These are phyloP conservation scores for Heimioporus sp. DNA, from an alignment of 768 basidiomycete genomes.

Conservation along the genomic window DNA sequence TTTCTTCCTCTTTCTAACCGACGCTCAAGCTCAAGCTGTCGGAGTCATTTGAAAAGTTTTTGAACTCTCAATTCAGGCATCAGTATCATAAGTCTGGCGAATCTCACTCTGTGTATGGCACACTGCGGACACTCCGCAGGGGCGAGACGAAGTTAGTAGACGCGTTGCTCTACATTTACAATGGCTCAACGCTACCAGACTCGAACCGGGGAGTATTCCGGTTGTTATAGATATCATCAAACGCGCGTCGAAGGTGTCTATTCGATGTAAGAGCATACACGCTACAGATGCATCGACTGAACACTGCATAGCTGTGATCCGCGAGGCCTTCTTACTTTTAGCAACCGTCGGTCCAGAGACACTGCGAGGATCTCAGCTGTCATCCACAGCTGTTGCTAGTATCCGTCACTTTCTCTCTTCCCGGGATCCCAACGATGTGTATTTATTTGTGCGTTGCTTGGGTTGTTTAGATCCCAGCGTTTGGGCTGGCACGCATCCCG, in stretches of 20 bases:
- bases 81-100: constrained; percentile 11
- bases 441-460: constrained; percentile 66
- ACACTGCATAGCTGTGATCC: constrained; percentile 26
- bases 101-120: background rate
- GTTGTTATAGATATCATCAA: constrained; percentile 27
- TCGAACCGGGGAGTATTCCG: constrained; percentile 17
- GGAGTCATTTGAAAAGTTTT: constrained; percentile 15
- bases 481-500: constrained; percentile 66
- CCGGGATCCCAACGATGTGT: constrained; percentile 55
- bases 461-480: constrained; percentile 51
- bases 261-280: constrained; percentile 21
- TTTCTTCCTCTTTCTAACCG: constrained; percentile 3
- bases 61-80: constrained; percentile 21
- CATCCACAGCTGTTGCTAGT: constrained; percentile 35
- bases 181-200: constrained; percentile 15
- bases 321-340: constrained; percentile 34
- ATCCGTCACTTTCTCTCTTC: constrained; percentile 63
- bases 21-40: constrained; percentile 22
- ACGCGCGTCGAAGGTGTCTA: constrained; percentile 18
- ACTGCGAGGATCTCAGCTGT: constrained; percentile 15
- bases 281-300: constrained; percentile 13
- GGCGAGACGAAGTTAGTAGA: constrained; percentile 23
- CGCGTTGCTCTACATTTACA: background rate
- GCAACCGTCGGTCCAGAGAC: constrained; percentile 20
- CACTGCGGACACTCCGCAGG: constrained; percentile 24